Percentiles rank a stretch among this genome's conserved stretches.
Evolutionary conservation across 2,329 filamentous ascomycete species (phyloP).

Genomic region (Ophiostoma novo-ulmi): DNA sequence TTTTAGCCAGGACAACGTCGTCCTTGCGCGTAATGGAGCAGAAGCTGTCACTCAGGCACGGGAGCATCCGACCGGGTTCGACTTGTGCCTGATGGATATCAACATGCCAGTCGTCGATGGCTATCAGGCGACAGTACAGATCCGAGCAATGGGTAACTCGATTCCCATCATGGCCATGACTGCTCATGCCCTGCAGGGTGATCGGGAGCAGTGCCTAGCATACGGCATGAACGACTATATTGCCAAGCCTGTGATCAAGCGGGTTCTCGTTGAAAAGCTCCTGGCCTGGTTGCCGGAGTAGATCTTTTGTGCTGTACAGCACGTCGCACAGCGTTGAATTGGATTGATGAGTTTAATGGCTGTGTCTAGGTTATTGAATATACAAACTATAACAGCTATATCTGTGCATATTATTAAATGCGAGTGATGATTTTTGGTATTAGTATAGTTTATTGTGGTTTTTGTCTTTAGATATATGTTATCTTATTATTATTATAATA

Average conservation of each 20-base stretch:
- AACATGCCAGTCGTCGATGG: slow-evolving; percentile 57
- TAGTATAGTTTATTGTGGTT: not conserved
- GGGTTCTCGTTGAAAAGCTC: slow-evolving; percentile 24
- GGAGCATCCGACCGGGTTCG: slow-evolving; percentile 40
- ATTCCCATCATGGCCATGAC: slow-evolving; percentile 47
- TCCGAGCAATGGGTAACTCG: slow-evolving; percentile 38
- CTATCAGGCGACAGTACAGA: slow-evolving; percentile 45
- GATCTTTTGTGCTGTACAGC: not conserved
- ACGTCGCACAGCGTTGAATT: not conserved
- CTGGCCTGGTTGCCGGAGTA: slow-evolving; percentile 23
- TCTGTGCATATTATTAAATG: not conserved
- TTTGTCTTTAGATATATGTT: not conserved
- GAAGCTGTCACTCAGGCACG: slow-evolving; percentile 41
- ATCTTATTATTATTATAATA: no score
- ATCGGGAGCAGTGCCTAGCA: slow-evolving; percentile 48
- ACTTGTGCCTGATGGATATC: slow-evolving; percentile 54
- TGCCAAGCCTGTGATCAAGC: slow-evolving; percentile 35
- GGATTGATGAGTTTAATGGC: not conserved
- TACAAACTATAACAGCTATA: not conserved
- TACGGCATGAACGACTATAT: slow-evolving; percentile 54
- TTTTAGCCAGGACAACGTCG: slow-evolving; percentile 36
- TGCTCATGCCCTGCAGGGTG: slow-evolving; percentile 51
- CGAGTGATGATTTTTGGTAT: no score
- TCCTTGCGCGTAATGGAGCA: slow-evolving; percentile 40
- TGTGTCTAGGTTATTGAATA: not conserved